Evolutionary conservation across 176 grass and related monocot genomes (phyloP), one percentile per base, ranked within the genome.

Genomic region (Panicum miliaceum): DNA sequence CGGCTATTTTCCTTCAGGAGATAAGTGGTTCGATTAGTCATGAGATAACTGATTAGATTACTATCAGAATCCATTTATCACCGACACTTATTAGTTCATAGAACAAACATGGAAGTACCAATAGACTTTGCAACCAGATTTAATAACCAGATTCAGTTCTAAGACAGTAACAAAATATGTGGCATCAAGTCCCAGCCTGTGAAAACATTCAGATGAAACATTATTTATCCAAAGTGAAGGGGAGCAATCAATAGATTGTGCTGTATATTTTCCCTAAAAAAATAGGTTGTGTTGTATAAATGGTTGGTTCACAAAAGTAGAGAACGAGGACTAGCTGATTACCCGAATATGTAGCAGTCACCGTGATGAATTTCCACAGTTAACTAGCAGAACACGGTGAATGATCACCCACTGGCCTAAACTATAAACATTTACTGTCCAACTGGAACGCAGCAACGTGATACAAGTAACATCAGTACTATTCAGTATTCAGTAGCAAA

Each of bases 1-100:
- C 86, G 34, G 81, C 92, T 67, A 94, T 81, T 42, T 91, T 91
- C 86, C 86, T 90, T 34, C 10, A 75, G 11, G 6, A 64, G 14
- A 64, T 36, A 64, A 16, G 29, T 35, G 62, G 18, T 18, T 3
- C 0, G 29, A 18, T 64, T 36, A 64, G 29, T 35, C 19, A 12
- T 22, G 27, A 61, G 42, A 48, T 29, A 40, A 60, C 41, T 16
- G 0, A 78, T 36, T 48, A 48, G 14, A 10, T 29, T 62, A 62
- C 12, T 41, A 62, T 22, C 63, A 85, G 12, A 34, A 3, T 12
- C 8, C 14, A 38, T 78, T 48, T 19, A 36, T 27, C 13, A 32
- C 8, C 29, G 3, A 19, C 29, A 26, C 64, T 36, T 67, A 25
- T 35, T 35, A 16, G 14, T 35, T 29, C 14, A 64, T 35, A 36